Evolutionary conservation across 108 stramenopile species (phyloP), one percentile per base, ranked within the genome.

Genomic region (Stephanodiscus triporus): DNA sequence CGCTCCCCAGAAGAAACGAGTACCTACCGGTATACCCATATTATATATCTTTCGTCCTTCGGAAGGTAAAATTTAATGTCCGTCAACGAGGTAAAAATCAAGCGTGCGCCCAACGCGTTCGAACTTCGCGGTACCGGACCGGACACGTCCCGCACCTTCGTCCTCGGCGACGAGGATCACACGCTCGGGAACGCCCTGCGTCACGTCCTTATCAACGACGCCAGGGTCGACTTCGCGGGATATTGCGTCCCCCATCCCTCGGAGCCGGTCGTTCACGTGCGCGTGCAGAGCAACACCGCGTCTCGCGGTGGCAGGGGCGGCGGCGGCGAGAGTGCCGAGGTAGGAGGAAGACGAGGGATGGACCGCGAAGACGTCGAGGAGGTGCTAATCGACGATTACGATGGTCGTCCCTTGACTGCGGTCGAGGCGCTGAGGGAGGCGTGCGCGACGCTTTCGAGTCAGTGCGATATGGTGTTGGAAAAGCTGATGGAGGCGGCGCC

Each of bases 181-280:
- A 98, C 97, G 7, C 67, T 98, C n/a, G 96, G 96, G 51, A 98
- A 98, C 70, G 83, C 95, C 10, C 60, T 97, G 38, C 89, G 97
- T 29, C 96, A 98, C 75, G 89, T 97, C 9, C 70, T 94, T 48
- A 89, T 94, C 64, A 73, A 81, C 24, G 67, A 87, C 61, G 54
- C 84, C 47, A 85, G 95, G 62, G 92, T 96, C 11, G 88, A 87
- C 11, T 98, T 98, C 75, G 91, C 94, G 26, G 97, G 97, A 56
- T 98, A 98, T 72, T 92, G 92, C 20, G 97, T 98, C 24, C 97
- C 97, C 6, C 97, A 98, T 85, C 97, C 97, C 5, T 87, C 87
- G 37, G 97, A 98, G 68, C 97, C 97, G 23, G 85, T 97, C 22
- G 96, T 98, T 56, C 94, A 98, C 75, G 53, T 98, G 19, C 83